Evolutionary conservation across 148 eudicot genomes (phyloP).

Genomic region (Linanthus parryae): DNA sequence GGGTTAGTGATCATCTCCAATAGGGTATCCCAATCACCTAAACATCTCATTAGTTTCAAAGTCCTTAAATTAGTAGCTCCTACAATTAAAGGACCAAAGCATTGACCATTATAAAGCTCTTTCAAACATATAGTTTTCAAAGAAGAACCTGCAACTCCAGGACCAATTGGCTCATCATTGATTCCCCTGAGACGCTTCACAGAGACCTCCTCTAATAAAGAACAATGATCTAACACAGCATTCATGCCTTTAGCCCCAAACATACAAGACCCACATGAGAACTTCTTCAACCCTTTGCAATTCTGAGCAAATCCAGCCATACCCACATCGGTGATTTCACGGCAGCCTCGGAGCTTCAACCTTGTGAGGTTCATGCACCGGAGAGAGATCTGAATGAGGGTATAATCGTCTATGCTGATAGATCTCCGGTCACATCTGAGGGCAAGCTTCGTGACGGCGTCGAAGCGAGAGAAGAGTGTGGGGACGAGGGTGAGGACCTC

Average conservation of each 20-base stretch:
- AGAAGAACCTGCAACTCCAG: slow-evolving; percentile 15
- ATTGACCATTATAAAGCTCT: slow-evolving; percentile 72
- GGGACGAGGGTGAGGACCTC: slow-evolving; percentile 20
- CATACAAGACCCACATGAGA: slow-evolving; percentile 49
- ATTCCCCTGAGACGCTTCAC: slow-evolving; percentile 49
- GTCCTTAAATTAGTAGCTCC: slow-evolving; percentile 54
- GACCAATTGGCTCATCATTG: slow-evolving; percentile 13
- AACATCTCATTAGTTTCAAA: slow-evolving; percentile 53
- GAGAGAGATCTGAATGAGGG: slow-evolving; percentile 27
- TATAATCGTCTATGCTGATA: slow-evolving; percentile 36
- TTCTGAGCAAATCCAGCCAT: slow-evolving; percentile 28
- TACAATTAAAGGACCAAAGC: slow-evolving; percentile 55
- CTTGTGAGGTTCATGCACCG: slow-evolving; percentile 39
- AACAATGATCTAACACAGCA: slow-evolving; percentile 36
- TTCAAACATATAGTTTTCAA: slow-evolving; percentile 55
- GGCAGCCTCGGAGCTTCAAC: slow-evolving; percentile 46
- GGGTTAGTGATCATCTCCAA: slow-evolving; percentile 35
- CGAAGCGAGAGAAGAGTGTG: slow-evolving; percentile 34
- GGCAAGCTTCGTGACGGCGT: slow-evolving; percentile 47
- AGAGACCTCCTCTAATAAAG: slow-evolving; percentile 38
- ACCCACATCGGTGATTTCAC: slow-evolving; percentile 37
- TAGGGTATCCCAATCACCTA: slow-evolving; percentile 74
- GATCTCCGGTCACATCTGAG: slow-evolving; percentile 57
- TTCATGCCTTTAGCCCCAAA: slow-evolving; percentile 50
- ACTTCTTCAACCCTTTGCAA: slow-evolving; percentile 37